phyloP scores from a whole-genome alignment of 768 basidiomycete genomes.

The Tremella yokohamensis region DNA sequence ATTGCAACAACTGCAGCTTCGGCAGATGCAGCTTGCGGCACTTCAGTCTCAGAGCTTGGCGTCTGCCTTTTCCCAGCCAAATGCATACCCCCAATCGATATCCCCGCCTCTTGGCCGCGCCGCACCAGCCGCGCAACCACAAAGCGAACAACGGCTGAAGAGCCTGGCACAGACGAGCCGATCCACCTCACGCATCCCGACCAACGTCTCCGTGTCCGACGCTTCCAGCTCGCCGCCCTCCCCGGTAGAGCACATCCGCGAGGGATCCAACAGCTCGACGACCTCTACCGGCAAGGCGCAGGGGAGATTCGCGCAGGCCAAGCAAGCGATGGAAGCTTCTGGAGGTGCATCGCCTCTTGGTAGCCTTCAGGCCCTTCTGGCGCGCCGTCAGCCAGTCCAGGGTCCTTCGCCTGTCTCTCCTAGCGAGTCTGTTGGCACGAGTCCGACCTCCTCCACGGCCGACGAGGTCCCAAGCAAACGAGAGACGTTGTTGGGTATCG shows the following conservation, averaged over 20 bases:
- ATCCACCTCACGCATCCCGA: background rate
- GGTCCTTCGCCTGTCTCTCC: background rate
- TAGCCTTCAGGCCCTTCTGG: conserved; percentile 9
- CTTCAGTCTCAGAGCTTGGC: background rate
- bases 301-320: conserved; percentile 31
- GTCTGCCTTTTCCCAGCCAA: background rate
- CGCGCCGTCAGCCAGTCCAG: conserved; percentile 1
- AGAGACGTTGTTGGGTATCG: background rate
- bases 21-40: conserved; percentile 4
- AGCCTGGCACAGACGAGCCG: too few species aligned
- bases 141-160: too few species aligned
- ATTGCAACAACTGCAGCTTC: conserved; percentile 4
- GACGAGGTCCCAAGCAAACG: conserved; percentile 1
- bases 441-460: conserved; percentile 1
- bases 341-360: conserved; percentile 9
- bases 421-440: background rate
- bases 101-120: background rate
- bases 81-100: background rate
- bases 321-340: conserved; percentile 24
- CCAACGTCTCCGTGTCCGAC: background rate
- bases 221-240: background rate
- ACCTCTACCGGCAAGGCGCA: background rate
- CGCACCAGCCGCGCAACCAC: background rate
- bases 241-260: too few species aligned
- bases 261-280: background rate